Base-by-base conservation (phyloP, 345 rosid genomes). In the Acer yangbiense region DNA sequence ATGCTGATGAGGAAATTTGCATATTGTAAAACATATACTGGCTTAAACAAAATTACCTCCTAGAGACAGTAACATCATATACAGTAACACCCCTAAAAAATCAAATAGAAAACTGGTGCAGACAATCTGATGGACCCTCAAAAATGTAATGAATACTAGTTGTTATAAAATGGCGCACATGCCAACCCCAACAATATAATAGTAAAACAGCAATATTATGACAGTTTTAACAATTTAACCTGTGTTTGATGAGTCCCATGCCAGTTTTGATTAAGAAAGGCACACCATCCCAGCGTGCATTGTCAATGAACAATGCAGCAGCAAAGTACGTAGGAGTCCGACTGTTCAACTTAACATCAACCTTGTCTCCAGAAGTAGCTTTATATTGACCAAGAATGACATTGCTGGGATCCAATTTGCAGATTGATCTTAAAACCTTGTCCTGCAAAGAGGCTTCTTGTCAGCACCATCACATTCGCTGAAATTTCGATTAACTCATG, bases 211-310 rank as follows among this genome's bases (percentile, higher is more conserved):
- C 12, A 43, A 65, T 29, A 63, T 7, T 23, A 7, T n/a, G 64
- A 64, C 48, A 18, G 23, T 76, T 35, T 35, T 35, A 35, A 35
- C 39, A 35, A 35, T 35, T 64, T 71, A 52, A 91, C 97, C 92
- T 89, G 87, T 87, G 93, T 79, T 91, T 88, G 79, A 85, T 84
- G 80, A 93, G 91, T 82, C 95, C 97, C 82, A 84, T 81, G 69
- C 94, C 97, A 2, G 91, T 88, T 83, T 86, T 86, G 64, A 91
- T 75, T 61, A 91, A 80, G 82, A 93, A 89, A 50, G 95, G 94
- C 72, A 93, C 95, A 77, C 94, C 91, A 68, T 93, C 97, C 97
- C 97, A 93, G 58, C 95, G 91, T 63, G 91, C 91, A 91, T 91
- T 93, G 67, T 93, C 92, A 27, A 93, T 89, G 84, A 82, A 91